Evolutionary conservation across 441 rosid genomes (phyloP), one percentile per base, ranked within the genome.

Genomic region (Aquilaria agallochum): DNA sequence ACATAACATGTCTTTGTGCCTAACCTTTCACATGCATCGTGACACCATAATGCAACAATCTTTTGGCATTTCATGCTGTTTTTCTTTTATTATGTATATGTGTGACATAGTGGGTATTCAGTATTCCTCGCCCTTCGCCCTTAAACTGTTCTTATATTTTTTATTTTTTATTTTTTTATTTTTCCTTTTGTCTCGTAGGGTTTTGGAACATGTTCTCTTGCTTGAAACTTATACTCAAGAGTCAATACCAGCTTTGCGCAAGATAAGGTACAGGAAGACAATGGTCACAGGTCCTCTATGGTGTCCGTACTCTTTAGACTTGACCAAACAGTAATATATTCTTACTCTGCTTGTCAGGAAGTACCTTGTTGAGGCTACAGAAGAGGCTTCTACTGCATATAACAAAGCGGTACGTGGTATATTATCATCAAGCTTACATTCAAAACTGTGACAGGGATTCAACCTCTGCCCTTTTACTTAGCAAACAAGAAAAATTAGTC

Each of bases 381-480:
- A 94, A 72, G 97, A 89, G 83, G 96, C 97, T 72, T 87, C 97
- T 60, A 74, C 84, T 72, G 94, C 90, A 53, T 94, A 94, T 61
- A 94, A 87, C 70, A 94, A 94, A 87, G 96, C 95, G 83, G 99
- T 94, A 65, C 68, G 90, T 76, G 58, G 69, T 69, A 44, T 12
- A 20, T 52, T 62, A 12, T 62, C n/a, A 12, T 14, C 46, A 10
- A 11, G 34, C 13, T 15, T 10, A 5, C 56, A 12, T n/a, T 4
- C 5, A 5, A 30, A 45, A 11, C 53, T 31, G 13, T 47, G 53
- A n/a, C 20, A 20, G 20, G 20, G 20, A 20, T 1, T 14, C 33
- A 14, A 42, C 40, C 60, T 20, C 34, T 44, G 50, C 50, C 32
- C 20, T 20, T 20, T 20, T 20, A 20, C 20, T 20, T 20, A 0